These are phyloP conservation scores for Rutstroemia sp. DNA, from an alignment of 2,329 filamentous ascomycete species.

Conservation along the genomic window DNA sequence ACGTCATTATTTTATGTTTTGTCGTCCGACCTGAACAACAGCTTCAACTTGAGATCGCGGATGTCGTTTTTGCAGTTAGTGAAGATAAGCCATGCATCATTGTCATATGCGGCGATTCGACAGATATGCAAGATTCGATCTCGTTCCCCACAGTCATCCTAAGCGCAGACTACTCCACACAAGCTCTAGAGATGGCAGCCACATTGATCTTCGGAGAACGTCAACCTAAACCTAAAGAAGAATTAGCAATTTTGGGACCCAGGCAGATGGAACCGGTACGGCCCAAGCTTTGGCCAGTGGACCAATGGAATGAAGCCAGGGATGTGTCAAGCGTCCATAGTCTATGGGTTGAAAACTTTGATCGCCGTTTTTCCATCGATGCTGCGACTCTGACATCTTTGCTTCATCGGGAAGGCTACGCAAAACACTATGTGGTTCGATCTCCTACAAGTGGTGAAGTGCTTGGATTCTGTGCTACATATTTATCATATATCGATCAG, in stretches of 20 bases:
- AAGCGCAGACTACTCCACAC: conserved; percentile 39
- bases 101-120: conserved; percentile 42
- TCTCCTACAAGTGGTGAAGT: conserved; percentile 37
- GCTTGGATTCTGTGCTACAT: conserved; percentile 54
- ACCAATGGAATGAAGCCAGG: conserved; percentile 25
- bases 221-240: neutral
- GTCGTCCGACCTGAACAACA: conserved; percentile 35
- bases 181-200: conserved; percentile 43
- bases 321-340: conserved; percentile 22
- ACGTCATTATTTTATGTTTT: conserved; percentile 42
- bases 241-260: neutral
- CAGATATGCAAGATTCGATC: conserved; percentile 33
- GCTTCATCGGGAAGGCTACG: conserved; percentile 47
- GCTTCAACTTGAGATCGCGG: conserved; percentile 46
- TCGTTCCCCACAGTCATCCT: conserved; percentile 46
- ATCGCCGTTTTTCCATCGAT: conserved; percentile 38
- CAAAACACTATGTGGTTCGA: conserved; percentile 49
- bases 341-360: conserved; percentile 24
- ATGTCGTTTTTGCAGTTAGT: conserved; percentile 32
- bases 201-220: conserved; percentile 42
- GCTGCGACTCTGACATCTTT: conserved; percentile 37
- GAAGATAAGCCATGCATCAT: conserved; percentile 45
- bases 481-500: conserved; percentile 48
- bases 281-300: conserved; percentile 26
- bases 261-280: neutral